Evolutionary conservation across 2,329 filamentous ascomycete species (phyloP), one percentile per base, ranked within the genome.

Genomic region (Diaporthe sp.): DNA sequence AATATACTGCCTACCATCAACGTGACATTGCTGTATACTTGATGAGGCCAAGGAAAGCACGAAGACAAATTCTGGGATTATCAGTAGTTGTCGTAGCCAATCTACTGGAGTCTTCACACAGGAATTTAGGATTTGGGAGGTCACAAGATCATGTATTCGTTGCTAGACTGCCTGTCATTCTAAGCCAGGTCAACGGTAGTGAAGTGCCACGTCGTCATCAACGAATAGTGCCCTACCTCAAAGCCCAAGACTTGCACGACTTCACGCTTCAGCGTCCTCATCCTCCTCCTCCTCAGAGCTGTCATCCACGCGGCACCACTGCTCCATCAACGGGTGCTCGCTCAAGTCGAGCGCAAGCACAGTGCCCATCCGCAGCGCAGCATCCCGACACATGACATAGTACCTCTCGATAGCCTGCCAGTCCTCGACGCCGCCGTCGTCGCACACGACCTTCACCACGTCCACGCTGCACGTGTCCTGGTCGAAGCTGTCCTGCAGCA

Each of bases 271-370:
- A 6, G 13, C 13, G 1, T 54, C n/a, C n/a, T 28, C 50, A n/a
- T 1, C 13, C 12, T 2, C 2, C n/a, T 28, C 3, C 5, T 19
- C 50, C 10, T 28, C 0, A 28, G 8, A 19, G 0, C 17, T 22
- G 15, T n/a, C n/a, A n/a, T n/a, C n/a, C n/a, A n/a, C n/a, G n/a
- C n/a, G n/a, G n/a, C 38, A 40, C 68, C 68, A 71, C 52, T 35
- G 19, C 15, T n/a, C 19, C 68, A 71, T 58, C 28, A 3, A 5
- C 10, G 19, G 9, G 42, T 71, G 68, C 12, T 35, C 17, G 15
- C 7, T 2, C 54, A 71, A 6, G n/a, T 71, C 15, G 12, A 71
- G 17, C 4, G 4, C 10, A 17, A 70, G 19, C 17, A 15, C 35
- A 0, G 68, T 71, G 33, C 68, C 68, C 17, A 58, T 19, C 22